Evolutionary conservation across 2,329 filamentous ascomycete species (phyloP), one percentile per base, ranked within the genome.

Genomic region (Cladosporium austrohemisphaericum): DNA sequence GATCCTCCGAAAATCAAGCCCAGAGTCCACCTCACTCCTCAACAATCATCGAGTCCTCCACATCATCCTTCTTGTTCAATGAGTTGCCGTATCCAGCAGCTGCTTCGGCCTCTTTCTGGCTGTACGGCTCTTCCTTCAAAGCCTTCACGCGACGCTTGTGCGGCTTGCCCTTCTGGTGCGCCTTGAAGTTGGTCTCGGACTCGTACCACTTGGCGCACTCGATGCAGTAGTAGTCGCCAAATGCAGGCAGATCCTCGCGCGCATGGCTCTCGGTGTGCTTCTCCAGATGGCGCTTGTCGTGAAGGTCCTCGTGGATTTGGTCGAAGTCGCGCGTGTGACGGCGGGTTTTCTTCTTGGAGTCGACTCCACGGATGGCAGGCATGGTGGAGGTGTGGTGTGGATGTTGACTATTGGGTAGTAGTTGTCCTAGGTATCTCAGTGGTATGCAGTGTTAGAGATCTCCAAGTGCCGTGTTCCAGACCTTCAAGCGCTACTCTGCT

Each of bases 191-290:
- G 60, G 79, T 69, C 57, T 93, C 86, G 41, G 83, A 86, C 68
- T 97, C 92, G 68, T 94, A 97, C 85, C 88, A 97, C 73, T 95
- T 97, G 55, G 93, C 86, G 69, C 93, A 98, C 70, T 95, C 87
- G 13, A 86, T 76, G 69, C 93, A 98, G 70, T 96, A 97, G 67
- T 84, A 84, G 60, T 82, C 78, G 20, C 93, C 93, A 41, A 96
- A 76, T 0, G 84, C 92, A 3, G 93, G 93, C 28, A 96, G 77
- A 62, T 97, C 93, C 65, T 97, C 92, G 18, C 79, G 72, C 5
- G 85, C 81, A 65, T 95, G 94, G 35, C 83, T 81, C 41, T 83
- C 79, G 65, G 90, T 86, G 76, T 85, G 90, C 57, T 88, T 81
- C 38, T 81, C 73, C 26, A 98, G 81, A 65, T 97, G 91, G 66